Base-by-base conservation (phyloP, 805 yeast species). In the Sugiyamaella mastotermitis region DNA sequence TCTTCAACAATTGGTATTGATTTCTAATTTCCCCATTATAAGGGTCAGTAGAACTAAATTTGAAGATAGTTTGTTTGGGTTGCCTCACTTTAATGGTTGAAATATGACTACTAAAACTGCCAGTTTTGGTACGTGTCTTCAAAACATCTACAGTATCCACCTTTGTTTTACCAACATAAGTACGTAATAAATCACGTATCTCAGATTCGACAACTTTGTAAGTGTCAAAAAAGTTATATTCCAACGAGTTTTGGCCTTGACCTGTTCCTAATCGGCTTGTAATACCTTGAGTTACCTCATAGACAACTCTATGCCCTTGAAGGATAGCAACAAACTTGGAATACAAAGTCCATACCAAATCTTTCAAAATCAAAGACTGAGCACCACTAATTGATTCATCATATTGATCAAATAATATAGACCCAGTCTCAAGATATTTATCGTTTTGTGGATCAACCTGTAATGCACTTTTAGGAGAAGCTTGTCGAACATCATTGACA, bases 341-440 rank as follows among this genome's bases (percentile, higher is more conserved):
- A 51, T 82, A 86, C n/a, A 85, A 66, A 6, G 76, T 68, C 57
- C 83, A 76, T 46, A 83, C 81, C 28, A 86, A 68, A 45, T 84
- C 86, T 46, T 79, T 76, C 22, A 87, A 60, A 1, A 84, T 69
- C 16, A 33, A 15, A 7, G 34, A 23, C 4, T 23, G 11, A 3
- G 31, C 15, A 29, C 15, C 46, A 55, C 25, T 51, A 43, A 15
- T 16, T 17, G 13, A 23, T 9, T 20, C n/a, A 18, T 55, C 50
- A 24, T 62, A 43, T 40, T 62, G 61, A 10, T 23, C 35, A 7
- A 22, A 7, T 7, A 22, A 10, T 7, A 22, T 10, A 7, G 7
- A 10, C 7, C 24, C 24, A 22, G 24, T 22, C 10, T 22, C 9
- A 7, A 22, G 10, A 7, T 7, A 7, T 6, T 17, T 17, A 11